Conservation (phyloP, 345 rosid genomes). For the Arabidopsis thaliana region DNA sequence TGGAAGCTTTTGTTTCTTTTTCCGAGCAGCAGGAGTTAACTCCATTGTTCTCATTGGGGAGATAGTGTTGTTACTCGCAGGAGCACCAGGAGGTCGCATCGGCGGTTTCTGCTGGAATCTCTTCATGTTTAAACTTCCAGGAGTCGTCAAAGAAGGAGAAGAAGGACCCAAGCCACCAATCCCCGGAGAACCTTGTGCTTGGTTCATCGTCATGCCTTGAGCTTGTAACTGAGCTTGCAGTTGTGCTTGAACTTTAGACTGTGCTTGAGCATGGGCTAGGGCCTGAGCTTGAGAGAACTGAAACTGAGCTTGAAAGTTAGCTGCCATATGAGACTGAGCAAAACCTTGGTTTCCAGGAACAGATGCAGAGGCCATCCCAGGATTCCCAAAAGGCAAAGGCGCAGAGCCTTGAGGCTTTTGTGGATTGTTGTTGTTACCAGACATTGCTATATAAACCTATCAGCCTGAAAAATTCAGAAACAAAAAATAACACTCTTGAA, state of each 20-base stretch:
- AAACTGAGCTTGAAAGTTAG: slow-evolving; percentile 70
- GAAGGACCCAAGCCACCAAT: slow-evolving; percentile 70
- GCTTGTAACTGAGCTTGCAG: slow-evolving; percentile 85
- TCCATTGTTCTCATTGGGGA: slow-evolving; percentile 87
- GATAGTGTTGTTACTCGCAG: slow-evolving; percentile 55
- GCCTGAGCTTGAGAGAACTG: slow-evolving; percentile 79
- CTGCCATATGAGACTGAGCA: slow-evolving; percentile 55
- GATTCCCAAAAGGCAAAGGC: slow-evolving; percentile 79
- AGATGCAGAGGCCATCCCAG: slow-evolving; percentile 65
- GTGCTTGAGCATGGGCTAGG: slow-evolving; percentile 63
- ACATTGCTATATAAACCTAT: slow-evolving; percentile 47
- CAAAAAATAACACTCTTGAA: slow-evolving; percentile 4
- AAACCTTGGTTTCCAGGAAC: slow-evolving; percentile 64
- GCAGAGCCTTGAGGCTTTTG: slow-evolving; percentile 67
- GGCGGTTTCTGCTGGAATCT: slow-evolving; percentile 77
- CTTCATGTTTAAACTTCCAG: slow-evolving; percentile 62
- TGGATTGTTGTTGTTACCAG: slow-evolving; percentile 64
- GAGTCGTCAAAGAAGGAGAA: slow-evolving; percentile 67
- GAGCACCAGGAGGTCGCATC: slow-evolving; percentile 74
- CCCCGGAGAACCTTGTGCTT: slow-evolving; percentile 55
- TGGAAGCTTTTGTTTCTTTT: slow-evolving; percentile 93
- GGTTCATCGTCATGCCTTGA: slow-evolving; percentile 65
- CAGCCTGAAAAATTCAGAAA: slow-evolving; percentile 26
- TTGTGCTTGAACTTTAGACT: slow-evolving; percentile 71
- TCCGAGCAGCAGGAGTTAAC: slow-evolving; percentile 72